Evolutionary conservation across 257 asterid genomes (phyloP).

Genomic region (Solanum dulcamara): DNA sequence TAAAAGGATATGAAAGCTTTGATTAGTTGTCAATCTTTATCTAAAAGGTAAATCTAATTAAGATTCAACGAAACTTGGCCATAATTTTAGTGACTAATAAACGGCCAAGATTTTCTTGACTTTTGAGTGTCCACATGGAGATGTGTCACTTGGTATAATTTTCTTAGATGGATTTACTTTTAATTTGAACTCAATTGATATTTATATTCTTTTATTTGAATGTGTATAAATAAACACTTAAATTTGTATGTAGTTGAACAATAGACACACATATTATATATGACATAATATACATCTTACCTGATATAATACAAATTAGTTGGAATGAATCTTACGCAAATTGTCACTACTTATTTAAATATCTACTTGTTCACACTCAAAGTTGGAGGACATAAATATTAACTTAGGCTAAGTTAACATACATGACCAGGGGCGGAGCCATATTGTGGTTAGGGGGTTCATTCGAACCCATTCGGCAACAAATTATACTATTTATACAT

Average conservation of each 20-base stretch:
- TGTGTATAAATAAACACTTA: background rate
- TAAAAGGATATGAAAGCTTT: background rate
- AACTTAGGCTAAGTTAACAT: background rate
- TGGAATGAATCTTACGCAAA: too few species aligned
- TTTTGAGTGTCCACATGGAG: slow-evolving; percentile 7
- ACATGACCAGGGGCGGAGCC: too few species aligned
- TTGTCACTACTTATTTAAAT: too few species aligned
- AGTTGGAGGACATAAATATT: background rate
- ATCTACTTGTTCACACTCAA: background rate
- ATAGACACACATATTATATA: background rate
- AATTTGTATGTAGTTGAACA: background rate
- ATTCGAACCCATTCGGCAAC: too few species aligned
- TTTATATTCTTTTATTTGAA: background rate
- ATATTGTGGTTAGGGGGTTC: too few species aligned
- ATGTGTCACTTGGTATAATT: slow-evolving; percentile 3
- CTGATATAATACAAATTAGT: too few species aligned
- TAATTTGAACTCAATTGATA: background rate
- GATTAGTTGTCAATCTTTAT: background rate
- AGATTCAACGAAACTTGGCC: slow-evolving; percentile 6
- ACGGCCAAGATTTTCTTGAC: background rate
- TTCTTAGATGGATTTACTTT: background rate
- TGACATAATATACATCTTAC: too few species aligned
- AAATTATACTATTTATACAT: too few species aligned
- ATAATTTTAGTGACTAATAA: background rate
- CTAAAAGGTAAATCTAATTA: background rate